Conservation (phyloP, 1,139 yeast genomes). For the Hyphopichia khmerensis region DNA sequence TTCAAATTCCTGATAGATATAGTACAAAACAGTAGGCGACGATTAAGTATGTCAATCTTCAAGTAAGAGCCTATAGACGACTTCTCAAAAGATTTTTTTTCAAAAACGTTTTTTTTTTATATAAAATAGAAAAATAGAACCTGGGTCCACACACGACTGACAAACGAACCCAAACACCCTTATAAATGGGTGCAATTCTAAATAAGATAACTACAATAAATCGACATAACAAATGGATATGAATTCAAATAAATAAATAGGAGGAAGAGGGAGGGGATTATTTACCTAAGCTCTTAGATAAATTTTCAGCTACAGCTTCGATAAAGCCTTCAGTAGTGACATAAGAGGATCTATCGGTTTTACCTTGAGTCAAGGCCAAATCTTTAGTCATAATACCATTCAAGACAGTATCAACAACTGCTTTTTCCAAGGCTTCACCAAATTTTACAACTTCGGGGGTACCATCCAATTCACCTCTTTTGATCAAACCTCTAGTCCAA, state of each 20-base stretch:
- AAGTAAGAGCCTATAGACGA: too few relatives aligned
- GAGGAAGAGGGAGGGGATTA: background rate
- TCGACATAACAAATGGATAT: too few relatives aligned
- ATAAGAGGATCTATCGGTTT: slow-evolving; percentile 73
- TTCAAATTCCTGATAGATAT: background rate
- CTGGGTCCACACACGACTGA: too few relatives aligned
- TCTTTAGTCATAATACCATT: slow-evolving; percentile 96
- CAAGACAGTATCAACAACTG: slow-evolving; percentile 83
- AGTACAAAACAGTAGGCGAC: too few relatives aligned
- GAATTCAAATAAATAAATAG: background rate
- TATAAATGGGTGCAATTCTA: too few relatives aligned
- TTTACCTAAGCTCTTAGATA: slow-evolving; percentile 28
- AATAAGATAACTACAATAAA: too few relatives aligned
- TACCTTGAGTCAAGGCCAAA: slow-evolving; percentile 83
- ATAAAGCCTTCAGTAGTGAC: slow-evolving; percentile 91
- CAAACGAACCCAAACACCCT: too few relatives aligned
- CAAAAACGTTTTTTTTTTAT: too few relatives aligned
- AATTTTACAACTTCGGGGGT: slow-evolving; percentile 83
- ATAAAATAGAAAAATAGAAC: too few relatives aligned
- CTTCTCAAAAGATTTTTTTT: too few relatives aligned
- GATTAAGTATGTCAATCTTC: too few relatives aligned
- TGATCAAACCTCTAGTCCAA: slow-evolving; percentile 90
- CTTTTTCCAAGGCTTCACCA: slow-evolving; percentile 74
- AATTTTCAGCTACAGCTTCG: slow-evolving; percentile 62
- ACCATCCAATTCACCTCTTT: slow-evolving; percentile 84